Base-by-base conservation (phyloP, 257 asterid species). In the Solanum rostratum region DNA sequence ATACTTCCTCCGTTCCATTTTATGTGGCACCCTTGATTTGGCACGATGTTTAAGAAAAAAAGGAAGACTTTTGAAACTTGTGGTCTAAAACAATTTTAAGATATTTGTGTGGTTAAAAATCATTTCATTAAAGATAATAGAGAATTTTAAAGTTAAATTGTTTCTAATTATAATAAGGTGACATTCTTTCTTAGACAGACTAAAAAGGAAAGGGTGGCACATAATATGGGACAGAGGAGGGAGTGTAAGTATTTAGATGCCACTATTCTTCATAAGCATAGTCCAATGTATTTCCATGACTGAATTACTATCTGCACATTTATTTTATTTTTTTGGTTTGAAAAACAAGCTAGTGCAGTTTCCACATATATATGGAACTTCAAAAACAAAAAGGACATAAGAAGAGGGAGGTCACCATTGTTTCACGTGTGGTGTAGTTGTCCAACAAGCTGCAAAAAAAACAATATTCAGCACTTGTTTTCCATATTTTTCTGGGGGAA, bases 391-490 rank as follows among this genome's bases (percentile, higher is more conserved):
- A 76, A 76, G 62, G 45, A 78, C 82, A 50, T 16, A 50, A 50
- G 62, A 76, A 24, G 63, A 29, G 46, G 43, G 63, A 49, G 76
- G 63, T 80, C 89, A 93, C 99, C 99, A 95, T 89, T 95, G 94
- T 68, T 90, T 91, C 85, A 95, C 92, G 79, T 90, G 95, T 37
- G 96, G 96, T 53, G 96, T 95, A 82, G 92, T 88, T 84, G 69
- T 90, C 99, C 99, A 95, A 92, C 98, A 95, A 92, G 91, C 99
- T 95, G 97, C 94, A 91, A 45, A 84, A 49, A n/a, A 19, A 20
- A 68, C 46, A 43, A 70, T 55, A 39, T 24, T 83, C 52, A 63
- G 39, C 30, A 50, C 60, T 83, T 83, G 11, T 46, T 65, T 24
- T 82, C 78, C 62, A 10, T 60, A 14, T 19, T 60, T 46, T 33